Evolutionary conservation across 495 filamentous ascomycete genomes (phyloP).

Genomic region (Neurospora sp.): DNA sequence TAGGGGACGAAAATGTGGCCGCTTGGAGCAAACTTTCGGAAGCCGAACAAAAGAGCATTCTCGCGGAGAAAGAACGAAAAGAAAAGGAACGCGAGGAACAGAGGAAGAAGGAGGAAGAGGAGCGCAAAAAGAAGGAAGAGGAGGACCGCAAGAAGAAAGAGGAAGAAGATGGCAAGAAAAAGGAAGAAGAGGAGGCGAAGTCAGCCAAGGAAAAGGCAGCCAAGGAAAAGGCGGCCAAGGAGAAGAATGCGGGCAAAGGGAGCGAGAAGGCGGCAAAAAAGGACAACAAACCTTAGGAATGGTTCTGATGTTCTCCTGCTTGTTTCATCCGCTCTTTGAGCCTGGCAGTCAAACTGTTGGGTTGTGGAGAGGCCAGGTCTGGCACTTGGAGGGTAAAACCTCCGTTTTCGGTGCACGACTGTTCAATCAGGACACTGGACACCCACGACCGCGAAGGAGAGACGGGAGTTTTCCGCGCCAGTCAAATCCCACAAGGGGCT

Average conservation of each 20-base stretch:
- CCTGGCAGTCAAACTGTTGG: not conserved
- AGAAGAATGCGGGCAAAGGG: conserved; percentile 1
- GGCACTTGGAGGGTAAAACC: not conserved
- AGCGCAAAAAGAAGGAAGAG: conserved; percentile 9
- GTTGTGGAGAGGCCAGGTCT: not conserved
- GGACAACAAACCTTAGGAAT: not conserved
- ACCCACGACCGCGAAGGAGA: not conserved
- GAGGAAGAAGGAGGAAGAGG: conserved; percentile 13
- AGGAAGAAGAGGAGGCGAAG: conserved; percentile 3
- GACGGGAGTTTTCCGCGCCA: not conserved
- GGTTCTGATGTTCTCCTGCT: not conserved
- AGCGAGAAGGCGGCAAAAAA: not conserved
- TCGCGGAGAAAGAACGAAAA: conserved; percentile 30
- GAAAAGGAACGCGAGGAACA: conserved; percentile 16
- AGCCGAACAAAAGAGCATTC: conserved; percentile 38
- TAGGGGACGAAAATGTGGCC: conserved; percentile 40
- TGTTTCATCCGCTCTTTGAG: not conserved
- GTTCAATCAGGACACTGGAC: not conserved
- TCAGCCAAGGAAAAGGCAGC: conserved; percentile 1
- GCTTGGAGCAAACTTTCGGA: conserved; percentile 35
- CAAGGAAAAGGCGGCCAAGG: conserved; percentile 3
- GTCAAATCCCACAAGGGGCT: not conserved
- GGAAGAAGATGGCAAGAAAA: conserved; percentile 2
- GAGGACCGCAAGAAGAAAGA: conserved; percentile 9
- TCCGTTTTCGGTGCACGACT: not conserved